Base-by-base conservation (phyloP, 345 rosid species). In the Bruguiera sexangula region DNA sequence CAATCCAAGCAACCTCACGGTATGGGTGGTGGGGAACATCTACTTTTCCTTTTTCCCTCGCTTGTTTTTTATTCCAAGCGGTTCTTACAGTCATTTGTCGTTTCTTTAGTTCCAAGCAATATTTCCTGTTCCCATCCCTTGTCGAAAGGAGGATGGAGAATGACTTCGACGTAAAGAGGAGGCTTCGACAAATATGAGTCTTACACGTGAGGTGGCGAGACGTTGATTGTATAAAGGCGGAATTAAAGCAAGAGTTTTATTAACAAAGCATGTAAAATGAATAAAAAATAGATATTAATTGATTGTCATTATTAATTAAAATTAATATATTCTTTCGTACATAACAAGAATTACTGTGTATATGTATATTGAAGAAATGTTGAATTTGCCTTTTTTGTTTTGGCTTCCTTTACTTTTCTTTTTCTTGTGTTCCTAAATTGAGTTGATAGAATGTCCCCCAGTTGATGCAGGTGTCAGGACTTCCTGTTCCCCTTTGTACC, bases 11-110 rank as follows among this genome's bases (percentile, higher is more conserved):
- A 83, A 77, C 79, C 54, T 64, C 2, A 43, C 56, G 86, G 89
- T 82, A 80, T 83, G 82, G 83, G 63, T 57, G 81, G 84, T 79
- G 79, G 92, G 92, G 79, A 30, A 85, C 89, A 85, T 70, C 24
- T 48, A 0, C 74, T 71, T 80, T 82, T 58, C 37, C 59, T 72
- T 76, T 76, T 68, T 26, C 31, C 56, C 69, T 63, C 39, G 29
- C 43, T 36, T 68, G 64, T 43, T 72, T 66, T 52, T 8, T 52
- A 52, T 30, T 43, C 60, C 18, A 24, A 20, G 22, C 52, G 20
- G 27, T 29, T 16, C 62, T 60, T 63, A 29, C n/a, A 59, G 1
- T 19, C 62, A 19, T 39, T 57, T 70, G 71, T 78, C 82, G 73
- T 80, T 77, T 72, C 83, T 85, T 82, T 69, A 54, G 88, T 70